phyloP scores from a whole-genome alignment of 73 alveolate species.

The Breviolum minutum region DNA sequence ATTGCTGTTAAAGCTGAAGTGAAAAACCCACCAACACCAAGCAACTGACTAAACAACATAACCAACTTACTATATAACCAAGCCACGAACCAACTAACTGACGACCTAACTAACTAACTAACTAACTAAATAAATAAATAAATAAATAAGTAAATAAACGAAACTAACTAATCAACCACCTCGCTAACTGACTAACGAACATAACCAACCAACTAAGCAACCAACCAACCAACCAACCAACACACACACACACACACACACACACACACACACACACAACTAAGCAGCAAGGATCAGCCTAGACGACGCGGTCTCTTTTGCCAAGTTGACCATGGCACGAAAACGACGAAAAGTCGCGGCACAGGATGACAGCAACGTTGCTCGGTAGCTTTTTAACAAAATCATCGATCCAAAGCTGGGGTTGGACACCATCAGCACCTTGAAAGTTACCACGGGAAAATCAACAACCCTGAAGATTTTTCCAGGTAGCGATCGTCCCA shows the following conservation, averaged over 20 bases:
- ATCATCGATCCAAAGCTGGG: too few species aligned
- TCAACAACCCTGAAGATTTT: background rate
- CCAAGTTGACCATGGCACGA: constrained; percentile 55
- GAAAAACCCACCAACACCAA: too few species aligned
- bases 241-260: too few species aligned
- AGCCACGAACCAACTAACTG: too few species aligned
- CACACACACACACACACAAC: too few species aligned
- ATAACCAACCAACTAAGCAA: background rate
- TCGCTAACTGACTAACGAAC: background rate
- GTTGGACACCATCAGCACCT: background rate
- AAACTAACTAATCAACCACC: too few species aligned
- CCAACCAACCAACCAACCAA: too few species aligned
- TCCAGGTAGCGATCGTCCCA: background rate
- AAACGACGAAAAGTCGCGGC: constrained; percentile 23
- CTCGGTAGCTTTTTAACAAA: background rate
- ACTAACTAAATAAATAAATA: background rate
- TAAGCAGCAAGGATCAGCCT: background rate
- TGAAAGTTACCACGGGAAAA: background rate
- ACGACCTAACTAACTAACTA: too few species aligned
- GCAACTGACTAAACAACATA: background rate
- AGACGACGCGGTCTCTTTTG: constrained; percentile 78
- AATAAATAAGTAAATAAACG: too few species aligned
- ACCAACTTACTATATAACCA: background rate
- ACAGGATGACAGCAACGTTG: constrained; percentile 6
- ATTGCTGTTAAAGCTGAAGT: too few species aligned